These are phyloP conservation scores for Vigna radiata DNA, from an alignment of 306 rosid species.

Conservation along the genomic window DNA sequence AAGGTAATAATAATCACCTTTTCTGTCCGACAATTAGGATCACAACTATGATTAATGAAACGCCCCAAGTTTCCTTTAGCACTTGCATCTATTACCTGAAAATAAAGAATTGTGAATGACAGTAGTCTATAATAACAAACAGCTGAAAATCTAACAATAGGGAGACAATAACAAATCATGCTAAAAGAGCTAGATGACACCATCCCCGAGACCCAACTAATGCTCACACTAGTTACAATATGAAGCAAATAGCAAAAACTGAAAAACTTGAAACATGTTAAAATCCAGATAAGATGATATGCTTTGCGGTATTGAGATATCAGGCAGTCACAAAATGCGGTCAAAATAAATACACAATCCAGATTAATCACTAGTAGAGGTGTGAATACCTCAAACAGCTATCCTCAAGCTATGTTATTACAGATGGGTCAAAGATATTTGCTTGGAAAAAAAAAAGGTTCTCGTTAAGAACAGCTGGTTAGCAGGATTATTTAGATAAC, in stretches of 20 bases:
- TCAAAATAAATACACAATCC: constrained; percentile 10
- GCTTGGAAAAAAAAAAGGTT: not conserved
- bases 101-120: constrained; percentile 42
- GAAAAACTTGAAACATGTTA: not conserved
- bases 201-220: constrained; percentile 16
- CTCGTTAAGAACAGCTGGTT: not conserved
- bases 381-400: not conserved
- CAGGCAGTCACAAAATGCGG: not conserved
- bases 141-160: not conserved
- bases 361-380: constrained; percentile 11
- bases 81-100: constrained; percentile 98
- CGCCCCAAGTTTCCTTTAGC: constrained; percentile 99
- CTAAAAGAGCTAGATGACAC: constrained; percentile 16
- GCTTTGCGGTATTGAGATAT: not conserved
- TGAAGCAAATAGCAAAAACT: constrained; percentile 2
- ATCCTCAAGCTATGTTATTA: not conserved
- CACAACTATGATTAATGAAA: constrained; percentile 98
- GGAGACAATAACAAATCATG: constrained; percentile 8
- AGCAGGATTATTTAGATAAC: not conserved
- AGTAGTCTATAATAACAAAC: constrained; percentile 2
- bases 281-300: not conserved
- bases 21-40: constrained; percentile 97
- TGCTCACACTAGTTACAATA: constrained; percentile 18
- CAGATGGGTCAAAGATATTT: not conserved
- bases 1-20: constrained; percentile 63